phyloP scores from a whole-genome alignment of 371 early-diverging fungal genomes.

The Lichtheimia corymbifera region DNA sequence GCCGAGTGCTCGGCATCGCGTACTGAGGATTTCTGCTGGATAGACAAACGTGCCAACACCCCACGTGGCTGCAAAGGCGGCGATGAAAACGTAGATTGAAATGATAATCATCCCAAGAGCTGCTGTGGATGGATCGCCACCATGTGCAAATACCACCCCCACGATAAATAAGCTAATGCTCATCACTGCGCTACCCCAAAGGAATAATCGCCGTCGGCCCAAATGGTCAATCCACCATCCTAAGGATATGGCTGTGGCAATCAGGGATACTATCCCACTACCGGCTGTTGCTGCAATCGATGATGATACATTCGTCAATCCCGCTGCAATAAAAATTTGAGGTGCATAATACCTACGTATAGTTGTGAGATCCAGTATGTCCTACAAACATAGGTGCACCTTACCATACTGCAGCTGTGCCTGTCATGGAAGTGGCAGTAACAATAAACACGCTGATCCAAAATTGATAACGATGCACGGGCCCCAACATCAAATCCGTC shows the following conservation, averaged over 20 bases:
- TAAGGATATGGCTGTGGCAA: slow-evolving; percentile 56
- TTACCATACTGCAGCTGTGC: slow-evolving; percentile 58
- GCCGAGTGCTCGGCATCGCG: slow-evolving; percentile 44
- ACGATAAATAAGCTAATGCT: slow-evolving; percentile 43
- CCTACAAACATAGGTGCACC: too few species aligned
- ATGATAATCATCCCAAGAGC: slow-evolving; percentile 37
- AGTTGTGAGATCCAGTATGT: too few species aligned
- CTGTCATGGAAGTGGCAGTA: slow-evolving; percentile 66
- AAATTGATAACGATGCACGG: slow-evolving; percentile 37
- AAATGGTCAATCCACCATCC: slow-evolving; percentile 49
- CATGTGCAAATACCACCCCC: slow-evolving; percentile 38
- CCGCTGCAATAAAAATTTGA: slow-evolving; percentile 36
- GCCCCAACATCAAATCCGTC: slow-evolving; percentile 28
- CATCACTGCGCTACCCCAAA: slow-evolving; percentile 35
- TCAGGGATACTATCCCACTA: slow-evolving; percentile 29
- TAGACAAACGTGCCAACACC: slow-evolving; percentile 58
- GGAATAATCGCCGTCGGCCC: slow-evolving; percentile 49
- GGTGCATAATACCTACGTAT: slow-evolving; percentile 32
- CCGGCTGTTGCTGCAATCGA: slow-evolving; percentile 41
- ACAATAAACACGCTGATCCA: slow-evolving; percentile 45
- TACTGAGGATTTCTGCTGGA: slow-evolving; percentile 66
- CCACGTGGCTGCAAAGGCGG: slow-evolving; percentile 61
- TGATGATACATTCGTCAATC: slow-evolving; percentile 27
- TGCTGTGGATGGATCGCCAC: slow-evolving; percentile 15
- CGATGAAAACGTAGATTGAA: slow-evolving; percentile 45